Evolutionary conservation across 805 yeast species (phyloP), one percentile per base, ranked within the genome.

Genomic region (Ogataea wickerhamii): DNA sequence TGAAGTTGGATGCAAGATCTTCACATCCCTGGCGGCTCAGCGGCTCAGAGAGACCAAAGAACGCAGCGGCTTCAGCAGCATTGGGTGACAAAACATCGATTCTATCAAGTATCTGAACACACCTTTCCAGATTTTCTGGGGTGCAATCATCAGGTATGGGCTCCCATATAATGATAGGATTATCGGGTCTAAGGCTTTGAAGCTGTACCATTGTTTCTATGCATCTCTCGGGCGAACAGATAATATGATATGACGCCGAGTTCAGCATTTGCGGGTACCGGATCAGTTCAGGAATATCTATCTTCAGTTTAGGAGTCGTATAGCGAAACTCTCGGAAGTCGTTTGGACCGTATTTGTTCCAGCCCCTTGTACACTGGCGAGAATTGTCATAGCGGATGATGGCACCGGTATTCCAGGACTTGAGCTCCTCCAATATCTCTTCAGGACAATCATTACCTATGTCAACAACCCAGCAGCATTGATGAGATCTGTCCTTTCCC

Each of bases 131-230:
- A 40, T 76, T 69, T 23, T 70, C 80, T 2, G 78, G 72, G 0
- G 52, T 57, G 56, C 95, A 86, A 16, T 73, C 73, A 41, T 79
- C 84, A 1, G 97, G 97, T 6, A 84, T 74, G 0, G 97, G 96
- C 60, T 89, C 98, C 80, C 88, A 91, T 0, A 84, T 72, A 38
- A 77, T 67, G 2, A 66, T 49, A n/a, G 78, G 75, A 43, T 40
- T 27, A 8, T 41, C 54, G 14, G 52, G 33, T 13, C 47, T 36
- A 8, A 43, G 25, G 20, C 37, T 11, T 29, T 37, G 29, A 30
- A 71, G 42, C 8, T 61, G 58, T 1, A 55, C 55, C 6, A 80
- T 49, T 22, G 83, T 71, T 13, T 69, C 72, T 4, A 52, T 47
- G 40, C 80, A 78, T 28, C 95, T 58, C 4, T 63, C 71, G 1